phyloP scores from a whole-genome alignment of 2,329 filamentous ascomycete species.

The Chrysoporthe puriensis region DNA sequence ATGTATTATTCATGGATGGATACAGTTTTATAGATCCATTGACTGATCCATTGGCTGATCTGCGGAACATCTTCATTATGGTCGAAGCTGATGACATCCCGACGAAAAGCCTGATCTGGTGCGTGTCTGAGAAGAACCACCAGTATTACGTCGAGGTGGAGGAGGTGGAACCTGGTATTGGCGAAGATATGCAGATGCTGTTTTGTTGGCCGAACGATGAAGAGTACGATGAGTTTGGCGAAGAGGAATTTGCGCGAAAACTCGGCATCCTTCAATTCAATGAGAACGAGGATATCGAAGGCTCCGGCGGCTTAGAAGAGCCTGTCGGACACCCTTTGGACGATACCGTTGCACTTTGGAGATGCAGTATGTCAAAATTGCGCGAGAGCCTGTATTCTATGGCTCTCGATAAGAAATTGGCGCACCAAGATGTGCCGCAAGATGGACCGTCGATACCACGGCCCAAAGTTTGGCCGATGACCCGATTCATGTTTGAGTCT shows the following conservation, averaged over 20 bases:
- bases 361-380: neutral
- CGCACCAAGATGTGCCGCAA: neutral
- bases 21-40: too few species aligned
- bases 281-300: neutral
- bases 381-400: neutral
- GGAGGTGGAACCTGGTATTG: slow-evolving; percentile 30
- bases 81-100: neutral
- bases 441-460: slow-evolving; percentile 9
- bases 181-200: slow-evolving; percentile 35
- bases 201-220: slow-evolving; percentile 42
- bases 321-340: neutral
- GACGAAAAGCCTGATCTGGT: slow-evolving; percentile 36
- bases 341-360: neutral
- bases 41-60: slow-evolving; percentile 8
- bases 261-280: neutral
- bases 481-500: slow-evolving; percentile 34
- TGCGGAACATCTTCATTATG: slow-evolving; percentile 14
- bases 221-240: slow-evolving; percentile 37
- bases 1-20: too few species aligned
- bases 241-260: slow-evolving; percentile 30
- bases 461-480: slow-evolving; percentile 37
- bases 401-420: too few species aligned
- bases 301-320: neutral
- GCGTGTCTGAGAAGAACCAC: slow-evolving; percentile 37
- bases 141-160: slow-evolving; percentile 36